These are phyloP conservation scores for Trametes maxima DNA, from an alignment of 768 basidiomycete species.

Conservation along the genomic window DNA sequence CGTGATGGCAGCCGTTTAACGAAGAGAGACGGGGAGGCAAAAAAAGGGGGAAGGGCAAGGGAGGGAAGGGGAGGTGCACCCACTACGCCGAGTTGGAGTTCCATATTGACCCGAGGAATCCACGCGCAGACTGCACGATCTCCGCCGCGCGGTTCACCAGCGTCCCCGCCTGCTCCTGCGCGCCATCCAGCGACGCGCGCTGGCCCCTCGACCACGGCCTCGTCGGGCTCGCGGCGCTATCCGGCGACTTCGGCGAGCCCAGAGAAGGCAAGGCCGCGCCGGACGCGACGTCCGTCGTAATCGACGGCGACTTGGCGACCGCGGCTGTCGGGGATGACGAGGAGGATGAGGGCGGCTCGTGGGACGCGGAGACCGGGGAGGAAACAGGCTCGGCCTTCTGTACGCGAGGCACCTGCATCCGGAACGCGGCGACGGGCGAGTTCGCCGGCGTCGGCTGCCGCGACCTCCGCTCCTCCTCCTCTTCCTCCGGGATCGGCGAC, in stretches of 20 bases:
- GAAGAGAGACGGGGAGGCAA: background rate
- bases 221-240: conserved; percentile 20
- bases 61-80: background rate
- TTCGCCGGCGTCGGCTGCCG: conserved; percentile 63
- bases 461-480: conserved; percentile 42
- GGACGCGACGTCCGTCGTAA: background rate
- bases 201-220: conserved; percentile 29
- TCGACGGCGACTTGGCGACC: background rate
- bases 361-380: conserved; percentile 12
- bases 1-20: conserved; percentile 15
- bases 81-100: conserved; percentile 24
- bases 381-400: conserved; percentile 17
- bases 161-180: conserved; percentile 40
- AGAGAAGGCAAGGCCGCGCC: background rate
- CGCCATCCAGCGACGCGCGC: conserved; percentile 25
- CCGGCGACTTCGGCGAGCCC: conserved; percentile 8
- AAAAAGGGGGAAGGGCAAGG: background rate
- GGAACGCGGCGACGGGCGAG: conserved; percentile 48
- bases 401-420: conserved; percentile 17
- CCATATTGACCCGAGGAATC: conserved; percentile 71
- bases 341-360: background rate
- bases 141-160: conserved; percentile 69
- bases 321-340: background rate
- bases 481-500: conserved; percentile 33
- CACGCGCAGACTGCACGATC: conserved; percentile 79